phyloP scores from a whole-genome alignment of 805 yeast genomes.

The Isabelozyma pseudorhagii region DNA sequence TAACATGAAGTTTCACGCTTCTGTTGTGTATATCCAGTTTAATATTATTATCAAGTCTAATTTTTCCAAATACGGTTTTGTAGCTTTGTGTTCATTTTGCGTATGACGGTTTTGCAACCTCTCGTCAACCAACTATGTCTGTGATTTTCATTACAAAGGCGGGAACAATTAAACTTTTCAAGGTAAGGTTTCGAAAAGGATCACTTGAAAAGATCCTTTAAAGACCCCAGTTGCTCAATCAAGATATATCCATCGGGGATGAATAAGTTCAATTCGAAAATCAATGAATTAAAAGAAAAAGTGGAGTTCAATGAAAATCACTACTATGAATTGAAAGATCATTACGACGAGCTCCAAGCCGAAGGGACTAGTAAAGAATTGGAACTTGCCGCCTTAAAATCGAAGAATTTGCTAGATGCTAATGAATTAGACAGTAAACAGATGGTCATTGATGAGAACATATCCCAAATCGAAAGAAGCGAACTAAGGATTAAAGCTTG shows the following conservation, averaged over 20 bases:
- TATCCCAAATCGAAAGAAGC: conserved; percentile 2
- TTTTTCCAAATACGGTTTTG: too few species aligned
- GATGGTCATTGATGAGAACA: conserved; percentile 5
- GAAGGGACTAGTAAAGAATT: conserved; percentile 12
- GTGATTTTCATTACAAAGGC: too few species aligned
- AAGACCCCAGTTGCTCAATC: too few species aligned
- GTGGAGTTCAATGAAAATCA: conserved; percentile 8
- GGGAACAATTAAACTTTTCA: too few species aligned
- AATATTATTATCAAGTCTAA: too few species aligned
- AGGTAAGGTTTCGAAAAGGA: too few species aligned
- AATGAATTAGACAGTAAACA: conserved; percentile 7
- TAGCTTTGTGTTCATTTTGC: neutral
- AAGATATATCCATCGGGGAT: conserved; percentile 1
- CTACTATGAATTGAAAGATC: conserved; percentile 10
- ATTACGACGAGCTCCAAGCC: conserved; percentile 4
- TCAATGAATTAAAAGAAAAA: conserved; percentile 7
- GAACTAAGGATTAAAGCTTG: conserved; percentile 3
- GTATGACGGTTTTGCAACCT: neutral
- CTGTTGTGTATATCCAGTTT: too few species aligned
- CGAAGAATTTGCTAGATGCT: neutral
- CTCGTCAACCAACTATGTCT: neutral
- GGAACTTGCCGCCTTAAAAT: neutral
- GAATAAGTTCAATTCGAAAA: conserved; percentile 13
- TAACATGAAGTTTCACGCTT: too few species aligned
- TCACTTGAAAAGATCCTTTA: too few species aligned